Evolutionary conservation across 2,329 filamentous ascomycete genomes (phyloP), one percentile per base, ranked within the genome.

Genomic region (Cryphonectria parasitica): DNA sequence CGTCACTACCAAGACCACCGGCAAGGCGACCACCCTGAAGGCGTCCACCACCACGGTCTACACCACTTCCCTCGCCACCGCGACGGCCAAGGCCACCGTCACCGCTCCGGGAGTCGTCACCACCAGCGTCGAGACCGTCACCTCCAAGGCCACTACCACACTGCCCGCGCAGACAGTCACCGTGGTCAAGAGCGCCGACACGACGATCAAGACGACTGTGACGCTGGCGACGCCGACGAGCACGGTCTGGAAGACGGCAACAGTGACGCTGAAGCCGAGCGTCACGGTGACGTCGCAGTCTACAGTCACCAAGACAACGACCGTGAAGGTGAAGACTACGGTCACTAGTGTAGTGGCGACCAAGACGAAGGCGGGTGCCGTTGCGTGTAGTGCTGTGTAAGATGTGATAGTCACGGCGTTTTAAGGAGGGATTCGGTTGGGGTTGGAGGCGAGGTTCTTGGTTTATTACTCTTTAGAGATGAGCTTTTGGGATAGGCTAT

Each of bases 21-120:
- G 68, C 0, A 67, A 73, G 0, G 75, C 75, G 1, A 73, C 72
- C 5, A 77, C 73, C 3, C 75, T 76, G 43, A 77, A 77, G 71
- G 66, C 74, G 2, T 72, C 69, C 5, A 77, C 76, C 1, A 56
- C 69, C 1, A 71, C 71, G 17, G 31, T 61, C 58, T 28, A 65
- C 31, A 63, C 56, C 22, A 63, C 61, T 10, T 68, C 66, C 5
- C 49, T 68, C 34, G 62, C 66, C 34, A 72, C 65, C 66, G 64
- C 71, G 2, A 71, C 66, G 28, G 61, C 62, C 43, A 67, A 67
- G 66, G 6, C 66, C 13, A 49, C 62, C 41, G 58, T 63, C 13
- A 68, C 66, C 13, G 56, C 41, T 49, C 28, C 66, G 17, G 66
- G 56, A 52, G 13, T n/a, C 22, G 52, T 25, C 6, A 68, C 66